These are phyloP conservation scores for Trichoderma afroharzianum DNA, from an alignment of 2,329 filamentous ascomycete genomes.

Conservation along the genomic window DNA sequence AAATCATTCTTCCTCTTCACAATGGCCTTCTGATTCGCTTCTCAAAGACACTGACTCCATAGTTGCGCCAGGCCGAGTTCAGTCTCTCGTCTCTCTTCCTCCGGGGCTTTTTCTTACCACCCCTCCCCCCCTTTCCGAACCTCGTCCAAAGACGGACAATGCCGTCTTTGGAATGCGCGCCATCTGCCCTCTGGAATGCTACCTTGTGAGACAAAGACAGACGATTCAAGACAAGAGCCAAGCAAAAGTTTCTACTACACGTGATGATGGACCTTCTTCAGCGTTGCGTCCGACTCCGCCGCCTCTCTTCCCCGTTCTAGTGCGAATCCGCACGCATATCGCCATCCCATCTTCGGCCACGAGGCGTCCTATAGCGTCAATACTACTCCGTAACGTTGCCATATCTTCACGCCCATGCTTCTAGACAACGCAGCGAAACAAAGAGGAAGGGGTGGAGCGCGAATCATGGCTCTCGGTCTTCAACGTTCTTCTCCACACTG, in stretches of 20 bases:
- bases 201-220: conserved; percentile 37
- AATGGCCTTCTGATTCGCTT: not conserved
- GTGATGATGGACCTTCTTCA: conserved; percentile 23
- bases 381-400: not conserved
- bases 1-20: not conserved
- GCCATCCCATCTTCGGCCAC: not conserved
- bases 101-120: not conserved
- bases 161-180: conserved; percentile 28
- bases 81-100: not conserved
- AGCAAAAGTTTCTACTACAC: conserved; percentile 23
- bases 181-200: conserved; percentile 33
- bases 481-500: not conserved
- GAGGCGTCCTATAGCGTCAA: not conserved
- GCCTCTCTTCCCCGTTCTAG: not conserved
- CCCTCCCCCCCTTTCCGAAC: conserved; percentile 22
- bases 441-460: not conserved
- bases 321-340: not conserved
- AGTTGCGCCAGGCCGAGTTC: not conserved
- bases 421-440: not conserved
- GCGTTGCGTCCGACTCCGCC: not conserved
- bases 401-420: not conserved
- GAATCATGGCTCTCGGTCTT: not conserved
- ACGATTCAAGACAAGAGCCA: conserved; percentile 24
- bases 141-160: conserved; percentile 36
- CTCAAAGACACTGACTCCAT: not conserved